A percentile compares a stretch with the other conserved stretches of the same genome.
These are phyloP conservation scores for Nematocida sp. DNA, from an alignment of 371 early-diverging fungal genomes.

Conservation along the genomic window DNA sequence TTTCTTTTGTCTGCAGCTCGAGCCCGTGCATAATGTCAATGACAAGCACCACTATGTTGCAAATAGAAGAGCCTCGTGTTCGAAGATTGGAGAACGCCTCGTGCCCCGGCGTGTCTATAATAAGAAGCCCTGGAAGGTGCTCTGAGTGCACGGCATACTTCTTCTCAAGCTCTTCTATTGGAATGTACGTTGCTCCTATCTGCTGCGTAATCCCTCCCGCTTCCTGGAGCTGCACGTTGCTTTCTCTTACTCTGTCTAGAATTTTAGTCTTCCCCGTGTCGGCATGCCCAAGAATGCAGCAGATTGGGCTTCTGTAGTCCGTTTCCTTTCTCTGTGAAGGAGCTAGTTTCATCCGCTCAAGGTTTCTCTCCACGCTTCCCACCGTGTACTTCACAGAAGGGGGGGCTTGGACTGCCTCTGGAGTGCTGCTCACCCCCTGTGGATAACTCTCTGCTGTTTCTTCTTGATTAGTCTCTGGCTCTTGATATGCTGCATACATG, in stretches of 20 bases:
- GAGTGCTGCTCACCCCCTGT: neutral
- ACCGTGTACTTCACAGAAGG: slow-evolving; percentile 64
- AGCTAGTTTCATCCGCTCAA: slow-evolving; percentile 66
- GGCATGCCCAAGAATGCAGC: slow-evolving; percentile 98
- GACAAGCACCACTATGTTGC: slow-evolving; percentile 98
- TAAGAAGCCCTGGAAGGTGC: slow-evolving; percentile 89
- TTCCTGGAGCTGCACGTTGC: slow-evolving; percentile 98
- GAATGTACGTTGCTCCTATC: slow-evolving; percentile 99
- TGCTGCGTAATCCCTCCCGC: slow-evolving; percentile 99
- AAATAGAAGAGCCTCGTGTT: slow-evolving; percentile 91
- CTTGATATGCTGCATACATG: slow-evolving; percentile 22
- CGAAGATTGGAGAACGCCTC: slow-evolving; percentile 97
- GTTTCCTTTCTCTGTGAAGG: slow-evolving; percentile 55
- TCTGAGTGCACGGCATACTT: slow-evolving; percentile 64
- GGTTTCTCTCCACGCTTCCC: slow-evolving; percentile 65
- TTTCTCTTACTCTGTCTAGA: slow-evolving; percentile 96
- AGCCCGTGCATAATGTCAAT: slow-evolving; percentile 99
- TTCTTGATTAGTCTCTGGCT: neutral
- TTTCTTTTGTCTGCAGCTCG: slow-evolving; percentile 96
- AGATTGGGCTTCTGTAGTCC: slow-evolving; percentile 82
- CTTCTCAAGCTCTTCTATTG: slow-evolving; percentile 76
- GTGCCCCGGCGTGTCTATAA: slow-evolving; percentile 99
- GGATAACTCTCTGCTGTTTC: slow-evolving; percentile 12
- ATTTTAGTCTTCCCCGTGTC: slow-evolving; percentile 98
- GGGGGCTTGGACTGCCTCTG: neutral